Evolutionary conservation across 2,329 filamentous ascomycete genomes (phyloP), one percentile per base, ranked within the genome.

Genomic region (Colletotrichum sp.): DNA sequence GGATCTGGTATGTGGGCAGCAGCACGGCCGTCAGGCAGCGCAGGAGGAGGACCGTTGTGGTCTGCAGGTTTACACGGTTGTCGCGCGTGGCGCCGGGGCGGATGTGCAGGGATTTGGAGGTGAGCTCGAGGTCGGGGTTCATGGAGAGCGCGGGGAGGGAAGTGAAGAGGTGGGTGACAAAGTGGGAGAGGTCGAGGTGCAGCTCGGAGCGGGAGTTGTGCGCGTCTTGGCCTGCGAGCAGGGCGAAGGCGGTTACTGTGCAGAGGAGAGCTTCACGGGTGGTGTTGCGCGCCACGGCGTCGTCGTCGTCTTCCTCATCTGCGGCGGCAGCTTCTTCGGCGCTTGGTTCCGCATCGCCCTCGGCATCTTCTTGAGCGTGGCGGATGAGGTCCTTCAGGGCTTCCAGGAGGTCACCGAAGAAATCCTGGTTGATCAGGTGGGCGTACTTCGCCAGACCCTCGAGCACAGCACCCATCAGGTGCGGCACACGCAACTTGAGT

Each of bases 401-500:
- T 85, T 98, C 97, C 13, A 99, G 91, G 34, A 99, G 89, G 82
- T 99, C 97, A 32, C 96, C 97, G 80, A 99, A 99, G 88, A 99
- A 98, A 83, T 99, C 95, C 82, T 99, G 96, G 86, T 99, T 99
- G 89, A 99, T 99, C 75, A 99, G 90, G 83, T 98, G 97, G 5
- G 96, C 93, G 82, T 98, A 99, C 82, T 96, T 96, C 66, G 96
- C 96, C 27, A 99, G 88, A 32, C 97, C 97, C 87, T 98, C 97
- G 7, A 99, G 90, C 0, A 98, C 96, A 16, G 96, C 96, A n/a
- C 97, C 97, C 95, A 98, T 98, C 22, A 99, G 91, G 78, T 94
- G 92, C 16, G 95, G 93, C 28, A 92, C 90, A 30, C 96, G 92
- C 70, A 93, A 89, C 87, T 98, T 98, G 58, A 99, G 88, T 70